Conservation (phyloP, 768 basidiomycete species). For the Kwoniella bestiolae region DNA sequence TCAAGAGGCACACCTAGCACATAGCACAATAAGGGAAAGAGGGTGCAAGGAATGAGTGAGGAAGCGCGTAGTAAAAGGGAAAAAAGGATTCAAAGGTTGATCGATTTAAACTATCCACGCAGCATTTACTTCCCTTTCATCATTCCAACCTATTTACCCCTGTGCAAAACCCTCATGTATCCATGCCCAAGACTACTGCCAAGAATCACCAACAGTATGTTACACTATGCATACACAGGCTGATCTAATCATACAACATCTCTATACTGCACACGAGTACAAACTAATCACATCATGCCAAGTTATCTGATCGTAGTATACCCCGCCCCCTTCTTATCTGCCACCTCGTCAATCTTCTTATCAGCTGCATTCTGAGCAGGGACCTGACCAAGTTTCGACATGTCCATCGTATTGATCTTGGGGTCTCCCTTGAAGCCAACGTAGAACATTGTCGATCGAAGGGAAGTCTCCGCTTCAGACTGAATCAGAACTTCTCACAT, state of each 20-base stretch:
- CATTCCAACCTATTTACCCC: too few species aligned
- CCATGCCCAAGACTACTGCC: not conserved
- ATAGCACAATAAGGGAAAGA: too few species aligned
- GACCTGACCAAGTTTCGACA: conserved; percentile 66
- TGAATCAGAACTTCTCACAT: not conserved
- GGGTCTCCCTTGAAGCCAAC: conserved; percentile 54
- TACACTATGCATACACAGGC: not conserved
- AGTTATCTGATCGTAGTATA: conserved; percentile 55
- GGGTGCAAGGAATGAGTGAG: not conserved
- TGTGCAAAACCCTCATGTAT: too few species aligned
- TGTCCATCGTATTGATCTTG: conserved; percentile 46
- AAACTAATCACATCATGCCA: not conserved
- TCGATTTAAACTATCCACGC: too few species aligned
- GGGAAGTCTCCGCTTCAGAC: conserved; percentile 41
- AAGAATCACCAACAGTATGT: not conserved
- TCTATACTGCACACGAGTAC: not conserved
- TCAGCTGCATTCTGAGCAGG: conserved; percentile 82
- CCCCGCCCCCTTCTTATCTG: conserved; percentile 55
- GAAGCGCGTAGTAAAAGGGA: not conserved
- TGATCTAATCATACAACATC: not conserved
- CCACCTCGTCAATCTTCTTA: conserved; percentile 59
- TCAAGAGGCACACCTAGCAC: too few species aligned
- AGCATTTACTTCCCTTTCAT: too few species aligned
- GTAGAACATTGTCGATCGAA: conserved; percentile 39
- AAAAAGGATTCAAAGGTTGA: too few species aligned